A percentile compares a stretch with the other conserved stretches of the same genome.
Evolutionary conservation across 495 filamentous ascomycete species (phyloP).

Genomic region (Thozetella sp.): DNA sequence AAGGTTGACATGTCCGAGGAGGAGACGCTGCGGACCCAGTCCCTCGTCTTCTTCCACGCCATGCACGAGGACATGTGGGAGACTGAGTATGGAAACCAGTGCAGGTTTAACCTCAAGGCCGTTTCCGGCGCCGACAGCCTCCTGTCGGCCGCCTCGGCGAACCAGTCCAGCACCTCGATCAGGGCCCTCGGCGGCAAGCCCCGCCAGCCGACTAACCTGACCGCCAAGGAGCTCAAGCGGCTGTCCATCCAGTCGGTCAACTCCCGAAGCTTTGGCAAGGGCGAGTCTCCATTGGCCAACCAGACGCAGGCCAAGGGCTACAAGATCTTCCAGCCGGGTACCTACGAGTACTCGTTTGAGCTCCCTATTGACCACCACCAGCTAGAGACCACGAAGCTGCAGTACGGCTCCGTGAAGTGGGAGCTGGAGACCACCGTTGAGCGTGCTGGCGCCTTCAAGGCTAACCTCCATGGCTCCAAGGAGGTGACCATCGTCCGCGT

Average conservation of each 20-base stretch:
- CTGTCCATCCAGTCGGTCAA: conserved; percentile 80
- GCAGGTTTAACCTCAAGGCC: conserved; percentile 41
- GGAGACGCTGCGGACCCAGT: conserved; percentile 74
- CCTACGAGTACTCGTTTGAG: conserved; percentile 94
- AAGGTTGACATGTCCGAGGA: conserved; percentile 84
- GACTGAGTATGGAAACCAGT: conserved; percentile 63
- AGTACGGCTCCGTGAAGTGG: conserved; percentile 86
- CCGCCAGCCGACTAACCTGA: conserved; percentile 32
- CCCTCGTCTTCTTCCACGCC: conserved; percentile 82
- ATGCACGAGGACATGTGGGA: conserved; percentile 53
- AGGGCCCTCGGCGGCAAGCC: conserved; percentile 13
- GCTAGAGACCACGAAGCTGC: conserved; percentile 89
- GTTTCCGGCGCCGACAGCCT: conserved; percentile 26
- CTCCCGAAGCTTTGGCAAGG: conserved; percentile 85
- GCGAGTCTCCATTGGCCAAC: conserved; percentile 61
- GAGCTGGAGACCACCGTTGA: conserved; percentile 88
- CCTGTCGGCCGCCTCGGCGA: conserved; percentile 41
- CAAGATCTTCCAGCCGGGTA: conserved; percentile 85
- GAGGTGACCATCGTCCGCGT: conserved; percentile 88
- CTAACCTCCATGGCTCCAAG: conserved; percentile 81
- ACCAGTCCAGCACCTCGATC: conserved; percentile 25
- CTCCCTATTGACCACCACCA: conserved; percentile 90
- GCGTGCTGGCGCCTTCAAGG: conserved; percentile 88
- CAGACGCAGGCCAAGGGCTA: conserved; percentile 85
- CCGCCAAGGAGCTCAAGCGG: conserved; percentile 53